Conservation (phyloP, 371 early-diverging fungal species). For the Parasitella parasitica region DNA sequence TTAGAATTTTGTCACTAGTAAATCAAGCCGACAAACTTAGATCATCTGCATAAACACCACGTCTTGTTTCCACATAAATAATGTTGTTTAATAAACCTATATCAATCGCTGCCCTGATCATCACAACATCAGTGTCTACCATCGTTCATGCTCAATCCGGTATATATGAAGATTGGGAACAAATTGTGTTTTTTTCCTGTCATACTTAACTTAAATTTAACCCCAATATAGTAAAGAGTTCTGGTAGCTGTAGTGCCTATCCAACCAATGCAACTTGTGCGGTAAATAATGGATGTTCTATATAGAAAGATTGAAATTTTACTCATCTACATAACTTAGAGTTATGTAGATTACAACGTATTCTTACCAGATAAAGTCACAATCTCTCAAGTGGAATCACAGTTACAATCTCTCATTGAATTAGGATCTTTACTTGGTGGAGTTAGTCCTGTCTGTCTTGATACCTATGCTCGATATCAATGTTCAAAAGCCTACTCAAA, state of each 20-base stretch:
- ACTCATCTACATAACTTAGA: too few relatives aligned
- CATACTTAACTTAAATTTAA: not conserved
- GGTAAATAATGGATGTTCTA: not conserved
- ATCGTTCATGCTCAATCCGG: conserved; percentile 6
- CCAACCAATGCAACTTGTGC: conserved; percentile 21
- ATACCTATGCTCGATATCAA: conserved; percentile 19
- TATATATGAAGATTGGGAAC: not conserved
- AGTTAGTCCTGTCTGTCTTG: conserved; percentile 19
- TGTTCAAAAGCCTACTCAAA: conserved; percentile 27
- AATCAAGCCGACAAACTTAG: too few relatives aligned
- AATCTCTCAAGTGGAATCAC: conserved; percentile 5
- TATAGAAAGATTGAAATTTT: not conserved
- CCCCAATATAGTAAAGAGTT: not conserved
- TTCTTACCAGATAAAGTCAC: conserved; percentile 10
- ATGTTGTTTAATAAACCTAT: conserved; percentile 11
- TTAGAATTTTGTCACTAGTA: too few relatives aligned
- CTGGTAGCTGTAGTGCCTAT: conserved; percentile 19
- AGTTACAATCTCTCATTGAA: conserved; percentile 5
- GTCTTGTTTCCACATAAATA: not conserved
- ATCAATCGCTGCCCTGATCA: not conserved
- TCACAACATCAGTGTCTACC: not conserved
- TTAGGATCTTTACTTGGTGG: not conserved
- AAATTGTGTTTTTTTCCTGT: not conserved
- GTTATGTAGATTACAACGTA: conserved; percentile 14
- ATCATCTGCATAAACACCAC: not conserved